Conservation (phyloP, 768 basidiomycete genomes). For the Tylopilus felleus region DNA sequence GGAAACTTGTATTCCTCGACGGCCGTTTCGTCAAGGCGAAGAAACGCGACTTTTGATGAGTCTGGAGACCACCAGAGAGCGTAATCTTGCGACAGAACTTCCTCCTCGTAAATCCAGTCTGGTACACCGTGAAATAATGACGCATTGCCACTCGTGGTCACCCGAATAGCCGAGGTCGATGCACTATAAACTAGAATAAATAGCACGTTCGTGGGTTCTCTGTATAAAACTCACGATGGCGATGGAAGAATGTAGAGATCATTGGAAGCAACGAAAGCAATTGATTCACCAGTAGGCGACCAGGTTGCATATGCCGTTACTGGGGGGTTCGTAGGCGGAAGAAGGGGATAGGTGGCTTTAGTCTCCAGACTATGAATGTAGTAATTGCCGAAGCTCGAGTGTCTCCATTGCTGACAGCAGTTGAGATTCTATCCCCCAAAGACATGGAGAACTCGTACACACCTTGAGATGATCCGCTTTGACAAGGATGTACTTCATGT, state of each 20-base stretch:
- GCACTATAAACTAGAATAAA: constrained; percentile 26
- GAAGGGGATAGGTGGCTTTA: constrained; percentile 66
- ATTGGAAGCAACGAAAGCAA: constrained; percentile 84
- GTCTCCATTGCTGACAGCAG: constrained; percentile 82
- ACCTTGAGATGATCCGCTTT: constrained; percentile 76
- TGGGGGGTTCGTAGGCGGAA: constrained; percentile 65
- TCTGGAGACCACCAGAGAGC: constrained; percentile 91
- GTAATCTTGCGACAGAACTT: constrained; percentile 68
- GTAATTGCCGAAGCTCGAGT: constrained; percentile 88
- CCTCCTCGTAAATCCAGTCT: constrained; percentile 98
- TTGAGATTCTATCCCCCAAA: constrained; percentile 1
- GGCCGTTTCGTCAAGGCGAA: constrained; percentile 81
- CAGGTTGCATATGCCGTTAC: constrained; percentile 78
- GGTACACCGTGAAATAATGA: constrained; percentile 93
- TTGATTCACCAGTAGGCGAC: constrained; percentile 77
- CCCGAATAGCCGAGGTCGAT: constrained; percentile 53
- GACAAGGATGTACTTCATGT: constrained; percentile 87
- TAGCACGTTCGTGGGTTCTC: not conserved
- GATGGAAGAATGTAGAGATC: constrained; percentile 84
- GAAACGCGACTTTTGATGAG: constrained; percentile 64
- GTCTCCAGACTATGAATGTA: constrained; percentile 81
- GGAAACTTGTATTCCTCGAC: constrained; percentile 88
- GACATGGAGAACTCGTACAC: constrained; percentile 5
- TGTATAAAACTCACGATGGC: constrained; percentile 48
- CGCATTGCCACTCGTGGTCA: constrained; percentile 78